phyloP scores from a whole-genome alignment of 176 grass and related monocot genomes.

The Paspalum vaginatum region DNA sequence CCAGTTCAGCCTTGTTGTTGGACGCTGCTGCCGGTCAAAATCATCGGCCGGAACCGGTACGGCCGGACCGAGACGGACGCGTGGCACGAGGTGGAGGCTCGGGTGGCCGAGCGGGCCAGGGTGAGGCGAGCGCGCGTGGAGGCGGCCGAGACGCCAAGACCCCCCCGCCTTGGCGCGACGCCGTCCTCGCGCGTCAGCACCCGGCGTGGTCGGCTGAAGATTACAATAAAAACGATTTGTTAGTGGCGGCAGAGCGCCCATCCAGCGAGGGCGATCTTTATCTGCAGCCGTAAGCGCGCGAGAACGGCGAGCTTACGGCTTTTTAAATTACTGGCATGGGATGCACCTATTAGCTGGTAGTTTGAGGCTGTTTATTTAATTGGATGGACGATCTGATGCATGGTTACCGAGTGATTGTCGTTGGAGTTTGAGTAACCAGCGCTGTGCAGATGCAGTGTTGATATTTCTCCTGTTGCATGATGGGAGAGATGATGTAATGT shows the following conservation, averaged over 20 bases:
- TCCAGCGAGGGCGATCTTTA: conserved; percentile 9
- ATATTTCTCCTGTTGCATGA: conserved; percentile 12
- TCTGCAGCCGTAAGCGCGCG: not conserved
- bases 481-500: conserved; percentile 2
- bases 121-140: not conserved
- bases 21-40: conserved; percentile 2
- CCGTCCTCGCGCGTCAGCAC: conserved; percentile 30
- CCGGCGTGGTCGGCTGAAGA: conserved; percentile 50
- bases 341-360: conserved; percentile 14
- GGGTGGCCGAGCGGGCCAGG: conserved; percentile 35
- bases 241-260: conserved; percentile 10
- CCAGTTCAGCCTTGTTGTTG: not conserved
- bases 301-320: not conserved
- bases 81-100: conserved; percentile 15
- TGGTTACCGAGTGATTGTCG: not conserved
- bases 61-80: not conserved
- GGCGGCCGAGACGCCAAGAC: not conserved
- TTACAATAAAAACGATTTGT: conserved; percentile 28
- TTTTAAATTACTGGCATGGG: not conserved
- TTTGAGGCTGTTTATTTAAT: not conserved
- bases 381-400: not conserved
- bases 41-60: not conserved
- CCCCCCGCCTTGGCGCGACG: not conserved
- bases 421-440: conserved; percentile 1
- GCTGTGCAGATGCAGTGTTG: not conserved